Base-by-base conservation (phyloP, 192 early-diverging fungal genomes). In the Gonapodya prolifera region DNA sequence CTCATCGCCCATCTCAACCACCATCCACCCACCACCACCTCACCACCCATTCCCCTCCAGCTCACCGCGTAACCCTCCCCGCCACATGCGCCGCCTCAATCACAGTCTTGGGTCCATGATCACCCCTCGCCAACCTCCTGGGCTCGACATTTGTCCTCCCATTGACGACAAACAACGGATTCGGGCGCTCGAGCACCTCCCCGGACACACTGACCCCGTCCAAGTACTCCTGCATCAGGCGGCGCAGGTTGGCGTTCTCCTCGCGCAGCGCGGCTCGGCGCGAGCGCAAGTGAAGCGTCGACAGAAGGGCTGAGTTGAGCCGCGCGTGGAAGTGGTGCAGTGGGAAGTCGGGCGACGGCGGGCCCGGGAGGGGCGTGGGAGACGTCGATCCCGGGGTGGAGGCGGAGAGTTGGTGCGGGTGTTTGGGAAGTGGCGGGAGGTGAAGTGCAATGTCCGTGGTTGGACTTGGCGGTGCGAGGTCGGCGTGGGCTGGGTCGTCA, bases 241-340 rank as follows among this genome's bases (percentile, higher is more conserved):
- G 77, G 30, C 84, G 75, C 32, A 90, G 79, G 75, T 84, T 81
- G 34, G 75, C 73, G 71, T 90, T 89, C 80, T 90, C 88, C 34
- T 87, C 84, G 2, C 79, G 78, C 34, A 90, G 74, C 32, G 69
- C 30, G 31, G 81, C 82, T 17, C 83, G 79, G 70, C 86, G 84
- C 33, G 80, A 79, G 34, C 85, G 80, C 1, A 90, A 81, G 30
- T 84, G 84, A 13, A 87, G 81, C 34, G 85, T 84, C 75, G 86
- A 87, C 0, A 90, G 78, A 17, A 75, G 70, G 36, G 86, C 86
- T 70, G 87, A 87, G 79, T 90, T 90, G 77, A 82, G 88, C 18
- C 87, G 83, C 35, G 88, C 88, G 79, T 90, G 83, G 81, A 90
- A 90, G 35, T 87, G 84, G 35, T 86, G 76, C 86, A 90, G 87